Base-by-base conservation (phyloP, 2,329 filamentous ascomycete genomes). In the Fusarium chlamydosporum region DNA sequence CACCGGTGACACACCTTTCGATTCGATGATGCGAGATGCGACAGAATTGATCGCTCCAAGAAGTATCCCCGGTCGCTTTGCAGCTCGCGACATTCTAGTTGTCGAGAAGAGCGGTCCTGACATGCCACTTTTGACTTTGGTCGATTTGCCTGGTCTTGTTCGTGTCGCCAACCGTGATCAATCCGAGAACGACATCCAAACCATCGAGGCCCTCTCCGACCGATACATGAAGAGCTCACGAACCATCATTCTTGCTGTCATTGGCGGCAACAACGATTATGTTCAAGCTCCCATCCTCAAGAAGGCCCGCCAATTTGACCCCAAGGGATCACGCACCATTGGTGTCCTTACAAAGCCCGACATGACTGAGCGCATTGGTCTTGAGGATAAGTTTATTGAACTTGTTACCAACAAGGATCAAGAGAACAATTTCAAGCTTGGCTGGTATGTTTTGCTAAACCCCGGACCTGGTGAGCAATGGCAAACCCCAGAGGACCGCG, bases 131-230 rank as follows among this genome's bases (percentile, higher is more conserved):
- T 76, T 90, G 42, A 90, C 86, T 0, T 80, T 90, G 2, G 86
- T 90, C 9, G 88, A 90, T 75, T 79, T 90, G 34, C 88, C 88
- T 0, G 87, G 88, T 3, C 77, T 90, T 2, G 84, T 89, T 29
- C 80, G 82, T 33, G 84, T 86, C 10, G 82, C 82, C 68, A 87
- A 84, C 64, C 79, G 82, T 31, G 81, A 85, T 55, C 85, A 88
- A 72, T 85, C 84, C 2, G 79, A 82, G 31, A 78, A 81, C 23
- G 86, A 88, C 42, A 85, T 85, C 56, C 77, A 81, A 61, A 83
- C 85, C 4, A 86, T 88, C 48, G 82, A 85, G 31, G 67, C 79
- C 0, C 76, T 89, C 3, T 85, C 83, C 12, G 83, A 86, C 9
- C 80, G 80, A 29, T 87, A 87, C 75, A 86, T 86, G 84, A 85